phyloP scores from a whole-genome alignment of 140 eudicot genomes.

The Senecio squalidus region DNA sequence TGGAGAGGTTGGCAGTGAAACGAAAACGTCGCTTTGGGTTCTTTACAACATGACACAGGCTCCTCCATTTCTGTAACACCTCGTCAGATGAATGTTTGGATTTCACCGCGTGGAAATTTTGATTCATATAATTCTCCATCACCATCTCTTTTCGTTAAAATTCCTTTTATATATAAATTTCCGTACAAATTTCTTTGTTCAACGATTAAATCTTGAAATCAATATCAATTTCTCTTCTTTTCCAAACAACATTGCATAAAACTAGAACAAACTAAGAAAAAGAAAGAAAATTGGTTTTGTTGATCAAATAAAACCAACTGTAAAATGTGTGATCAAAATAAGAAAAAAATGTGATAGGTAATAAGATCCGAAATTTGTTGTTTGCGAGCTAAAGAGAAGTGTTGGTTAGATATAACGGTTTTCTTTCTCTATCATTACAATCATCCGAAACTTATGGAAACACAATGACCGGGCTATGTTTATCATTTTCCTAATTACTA shows the following conservation, averaged over 20 bases:
- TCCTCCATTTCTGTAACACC: slow-evolving; percentile 79
- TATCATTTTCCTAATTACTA: neutral
- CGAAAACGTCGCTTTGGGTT: slow-evolving; percentile 87
- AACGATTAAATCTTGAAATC: slow-evolving; percentile 16
- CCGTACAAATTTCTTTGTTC: neutral
- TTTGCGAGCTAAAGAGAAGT: neutral
- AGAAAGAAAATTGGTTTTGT: neutral
- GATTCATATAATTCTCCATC: slow-evolving; percentile 75
- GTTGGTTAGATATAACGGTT: slow-evolving; percentile 26
- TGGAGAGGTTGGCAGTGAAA: slow-evolving; percentile 73
- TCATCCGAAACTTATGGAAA: slow-evolving; percentile 17
- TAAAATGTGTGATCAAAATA: neutral
- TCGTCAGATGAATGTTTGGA: slow-evolving; percentile 68
- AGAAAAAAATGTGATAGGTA: slow-evolving; percentile 7
- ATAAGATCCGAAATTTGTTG: slow-evolving; percentile 3
- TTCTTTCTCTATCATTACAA: slow-evolving; percentile 18
- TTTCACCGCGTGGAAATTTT: slow-evolving; percentile 68
- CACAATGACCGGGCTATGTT: slow-evolving; percentile 22
- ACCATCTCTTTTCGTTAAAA: slow-evolving; percentile 8
- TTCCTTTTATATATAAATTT: no score
- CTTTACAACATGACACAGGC: slow-evolving; percentile 78
- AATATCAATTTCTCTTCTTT: neutral
- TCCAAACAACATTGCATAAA: slow-evolving; percentile 18
- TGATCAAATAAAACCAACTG: neutral
- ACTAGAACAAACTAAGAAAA: neutral